Evolutionary conservation across 179 eudicot species (phyloP), one percentile per base, ranked within the genome.

Genomic region (Actinidia arguta): DNA sequence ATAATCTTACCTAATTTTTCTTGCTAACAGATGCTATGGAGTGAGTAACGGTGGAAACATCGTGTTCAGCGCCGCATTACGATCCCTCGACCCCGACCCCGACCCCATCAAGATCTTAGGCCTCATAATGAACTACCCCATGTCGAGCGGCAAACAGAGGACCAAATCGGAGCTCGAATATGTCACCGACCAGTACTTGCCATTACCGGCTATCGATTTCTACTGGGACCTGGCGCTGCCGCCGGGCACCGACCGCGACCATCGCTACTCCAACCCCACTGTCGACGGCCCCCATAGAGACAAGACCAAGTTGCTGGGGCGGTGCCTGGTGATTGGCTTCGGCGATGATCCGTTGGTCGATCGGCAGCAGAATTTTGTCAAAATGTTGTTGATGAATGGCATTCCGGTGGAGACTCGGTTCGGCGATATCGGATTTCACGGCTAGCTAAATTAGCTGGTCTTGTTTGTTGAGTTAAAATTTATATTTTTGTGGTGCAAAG

Each of bases 181-280:
- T 17, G 93, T 31, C 36, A 85, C 90, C 5, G 97, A 93, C 54
- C 89, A 85, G 16, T 68, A 85, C 50, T 73, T 87, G 55, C 98
- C 97, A 8, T 82, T 94, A 81, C 94, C 97, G 8, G 92, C 85
- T 8, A 81, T 91, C 72, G 98, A 94, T 79, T 74, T 93, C 31
- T 63, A 89, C 82, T 94, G 98, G 98, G 92, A 92, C 16, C 86
- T 95, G 42, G 91, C 97, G 12, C 84, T 95, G 87, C 97, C 98
- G 8, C 78, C 75, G 22, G 94, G 93, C 16, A 75, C 88, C 0
- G 90, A 95, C 72, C 82, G 92, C 39, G 95, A 94, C 82, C 98
- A 94, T 83, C 81, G 90, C 39, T 94, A 74, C 79, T 86, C 92
- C n/a, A 93, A 92, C 48, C 98, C 95, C 0, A 80, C 92, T 84